Evolutionary conservation across 2,329 filamentous ascomycete genomes (phyloP), one percentile per base, ranked within the genome.

Genomic region (Cytospora paraplurivora): DNA sequence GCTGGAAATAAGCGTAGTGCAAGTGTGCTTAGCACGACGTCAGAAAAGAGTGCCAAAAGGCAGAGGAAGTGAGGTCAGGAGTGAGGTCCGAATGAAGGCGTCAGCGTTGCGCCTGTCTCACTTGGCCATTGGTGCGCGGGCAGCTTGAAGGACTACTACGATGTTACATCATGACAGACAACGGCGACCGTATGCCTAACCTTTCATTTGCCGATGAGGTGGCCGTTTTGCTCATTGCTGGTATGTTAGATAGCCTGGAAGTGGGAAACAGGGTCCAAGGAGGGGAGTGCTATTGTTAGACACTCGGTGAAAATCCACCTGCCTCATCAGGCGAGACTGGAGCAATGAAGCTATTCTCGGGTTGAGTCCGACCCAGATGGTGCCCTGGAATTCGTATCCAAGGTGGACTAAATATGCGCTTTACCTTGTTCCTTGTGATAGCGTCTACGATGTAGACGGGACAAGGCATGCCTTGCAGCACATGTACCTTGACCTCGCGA

Each of bases 1-100:
- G 47, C 53, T 35, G 69, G 76, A 0, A 88, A 90, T 67, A 96
- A 96, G 79, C 85, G 92, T 64, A 95, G 92, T 73, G 91, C 91
- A 1, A 96, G 92, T 74, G 91, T 93, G 37, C 74, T 96, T 59
- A 94, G 91, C 73, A 79, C 81, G 17, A 78, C 78, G 7, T 92
- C 89, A 73, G 88, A 92, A 65, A 85, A 85, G 75, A 85, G 81
- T 68, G 71, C 76, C 4, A 87, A 87, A 73, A 78, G 83, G 65
- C 81, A 82, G 69, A 86, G 84, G 77, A 86, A 85, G 70, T 82
- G 73, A 72, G n/a, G 41, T 34, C 60, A 3, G 11, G n/a, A 47
- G 70, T 70, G 68, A 58, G 62, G 52, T 49, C 41, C 11, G 69
- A 62, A 69, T 71, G 33, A 15, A 8, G 12, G 19, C 12, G 21